A percentile compares a stretch with the other conserved stretches of the same genome.
Evolutionary conservation across 208 protist genomes (phyloP).

Genomic region (Angomonas deanei): DNA sequence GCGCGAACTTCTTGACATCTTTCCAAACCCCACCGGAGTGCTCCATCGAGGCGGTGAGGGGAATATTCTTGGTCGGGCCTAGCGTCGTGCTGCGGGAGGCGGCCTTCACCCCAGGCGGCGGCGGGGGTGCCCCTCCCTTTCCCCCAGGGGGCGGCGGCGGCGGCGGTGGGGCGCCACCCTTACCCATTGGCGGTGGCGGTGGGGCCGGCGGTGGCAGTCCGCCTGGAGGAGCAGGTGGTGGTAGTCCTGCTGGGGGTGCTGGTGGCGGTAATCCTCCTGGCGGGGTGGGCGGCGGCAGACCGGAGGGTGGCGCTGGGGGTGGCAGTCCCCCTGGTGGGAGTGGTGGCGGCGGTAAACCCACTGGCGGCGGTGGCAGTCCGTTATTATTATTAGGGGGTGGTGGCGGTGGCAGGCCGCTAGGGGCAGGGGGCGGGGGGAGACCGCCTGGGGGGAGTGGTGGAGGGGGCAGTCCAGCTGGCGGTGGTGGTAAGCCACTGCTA

Average conservation of each 20-base stretch:
- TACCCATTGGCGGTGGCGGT: constrained; percentile 9
- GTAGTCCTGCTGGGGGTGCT: constrained; percentile 14
- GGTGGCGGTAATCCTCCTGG: not conserved
- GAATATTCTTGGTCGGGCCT: constrained; percentile 40
- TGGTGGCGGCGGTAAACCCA: constrained; percentile 16
- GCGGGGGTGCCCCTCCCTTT: not conserved
- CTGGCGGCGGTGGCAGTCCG: constrained; percentile 13
- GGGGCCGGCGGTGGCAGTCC: constrained; percentile 6
- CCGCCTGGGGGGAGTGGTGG: constrained; percentile 16
- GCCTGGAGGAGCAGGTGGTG: constrained; percentile 17
- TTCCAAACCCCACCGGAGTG: constrained; percentile 22
- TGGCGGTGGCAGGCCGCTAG: constrained; percentile 7
- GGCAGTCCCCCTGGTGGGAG: constrained; percentile 10
- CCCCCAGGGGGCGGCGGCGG: constrained; percentile 22
- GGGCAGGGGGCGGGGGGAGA: constrained; percentile 4
- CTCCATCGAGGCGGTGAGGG: constrained; percentile 34
- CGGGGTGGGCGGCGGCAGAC: constrained; percentile 18
- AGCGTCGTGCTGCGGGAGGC: not conserved
- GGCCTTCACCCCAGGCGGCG: not conserved
- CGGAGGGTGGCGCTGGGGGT: constrained; percentile 3
- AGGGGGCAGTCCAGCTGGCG: constrained; percentile 20
- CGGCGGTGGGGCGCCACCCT: constrained; percentile 19
- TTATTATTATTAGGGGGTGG: constrained; percentile 1
- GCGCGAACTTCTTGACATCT: not conserved
- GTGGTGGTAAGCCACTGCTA: not conserved